Conservation (phyloP, 1,284 basidiomycete genomes). For the Neolentinus lepideus region DNA sequence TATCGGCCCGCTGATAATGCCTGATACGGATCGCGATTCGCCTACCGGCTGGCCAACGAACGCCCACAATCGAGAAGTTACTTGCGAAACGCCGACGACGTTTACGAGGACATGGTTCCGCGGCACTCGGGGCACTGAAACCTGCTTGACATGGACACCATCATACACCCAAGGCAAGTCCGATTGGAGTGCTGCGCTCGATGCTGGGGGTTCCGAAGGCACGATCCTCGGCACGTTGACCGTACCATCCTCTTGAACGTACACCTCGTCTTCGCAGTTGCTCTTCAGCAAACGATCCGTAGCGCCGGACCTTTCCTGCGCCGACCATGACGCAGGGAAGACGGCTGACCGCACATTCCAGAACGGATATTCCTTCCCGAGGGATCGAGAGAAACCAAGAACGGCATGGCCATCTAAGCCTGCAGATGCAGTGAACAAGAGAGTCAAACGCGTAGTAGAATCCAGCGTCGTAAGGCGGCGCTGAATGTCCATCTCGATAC, state of each 20-base stretch:
- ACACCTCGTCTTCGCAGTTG: background rate
- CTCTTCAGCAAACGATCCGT: background rate
- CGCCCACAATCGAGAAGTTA: background rate
- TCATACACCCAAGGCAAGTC: background rate
- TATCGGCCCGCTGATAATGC: background rate
- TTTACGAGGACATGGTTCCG: background rate
- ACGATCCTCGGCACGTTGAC: background rate
- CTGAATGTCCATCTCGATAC: background rate
- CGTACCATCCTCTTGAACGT: background rate
- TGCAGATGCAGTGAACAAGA: conserved; percentile 7
- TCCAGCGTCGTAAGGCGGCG: background rate
- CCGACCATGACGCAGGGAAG: background rate
- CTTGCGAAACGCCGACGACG: background rate
- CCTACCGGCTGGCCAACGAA: background rate
- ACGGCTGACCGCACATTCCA: background rate
- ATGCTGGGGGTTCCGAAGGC: background rate
- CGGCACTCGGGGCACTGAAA: background rate
- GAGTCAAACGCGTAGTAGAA: background rate
- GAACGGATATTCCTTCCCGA: background rate
- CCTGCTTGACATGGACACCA: background rate
- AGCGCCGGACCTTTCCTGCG: background rate
- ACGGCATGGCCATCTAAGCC: background rate
- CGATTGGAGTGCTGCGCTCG: background rate
- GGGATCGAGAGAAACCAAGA: background rate
- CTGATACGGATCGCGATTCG: background rate